A percentile compares a stretch with the other conserved stretches of the same genome.
Conservation (phyloP, 208 protist species). For the Jaenimonas drosophilae region DNA sequence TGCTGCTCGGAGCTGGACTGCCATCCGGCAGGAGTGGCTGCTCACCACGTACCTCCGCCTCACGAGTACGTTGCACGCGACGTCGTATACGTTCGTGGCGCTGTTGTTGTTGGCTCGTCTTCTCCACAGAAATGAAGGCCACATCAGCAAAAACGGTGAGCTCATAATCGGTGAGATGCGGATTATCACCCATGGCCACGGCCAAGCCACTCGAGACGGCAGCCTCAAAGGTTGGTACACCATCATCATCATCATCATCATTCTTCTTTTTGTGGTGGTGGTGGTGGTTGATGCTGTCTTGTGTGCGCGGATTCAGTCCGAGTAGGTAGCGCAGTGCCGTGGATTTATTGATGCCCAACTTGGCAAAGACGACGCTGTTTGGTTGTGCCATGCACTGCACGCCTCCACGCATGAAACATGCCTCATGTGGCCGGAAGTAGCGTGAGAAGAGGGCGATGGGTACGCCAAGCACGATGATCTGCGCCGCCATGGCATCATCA, state of each 20-base stretch:
- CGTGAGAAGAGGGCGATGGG: constrained; percentile 51
- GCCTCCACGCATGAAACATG: constrained; percentile 26
- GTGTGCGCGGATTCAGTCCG: constrained; percentile 15
- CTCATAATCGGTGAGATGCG: constrained; percentile 72
- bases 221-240: constrained; percentile 13
- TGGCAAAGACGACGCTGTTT: constrained; percentile 84
- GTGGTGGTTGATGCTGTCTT: not conserved
- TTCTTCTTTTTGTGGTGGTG: constrained; percentile 1
- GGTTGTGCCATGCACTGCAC: constrained; percentile 78
- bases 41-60: constrained; percentile 6
- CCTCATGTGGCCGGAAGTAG: constrained; percentile 42
- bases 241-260: not conserved
- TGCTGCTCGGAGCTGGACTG: constrained; percentile 24
- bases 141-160: constrained; percentile 68
- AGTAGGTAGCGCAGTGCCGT: constrained; percentile 74
- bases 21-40: constrained; percentile 28
- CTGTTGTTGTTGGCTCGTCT: constrained; percentile 36
- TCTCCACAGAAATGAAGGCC: constrained; percentile 69
- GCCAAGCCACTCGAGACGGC: constrained; percentile 20
- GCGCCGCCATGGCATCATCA: constrained; percentile 32
- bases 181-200: constrained; percentile 76
- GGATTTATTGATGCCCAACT: constrained; percentile 81
- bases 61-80: constrained; percentile 19
- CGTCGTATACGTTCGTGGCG: constrained; percentile 54
- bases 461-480: constrained; percentile 76